Percentiles rank a stretch among this genome's conserved stretches.
Evolutionary conservation across 228 moss, liverwort and hornwort genomes (phyloP).

Genomic region (Sphagnum magellanicum): DNA sequence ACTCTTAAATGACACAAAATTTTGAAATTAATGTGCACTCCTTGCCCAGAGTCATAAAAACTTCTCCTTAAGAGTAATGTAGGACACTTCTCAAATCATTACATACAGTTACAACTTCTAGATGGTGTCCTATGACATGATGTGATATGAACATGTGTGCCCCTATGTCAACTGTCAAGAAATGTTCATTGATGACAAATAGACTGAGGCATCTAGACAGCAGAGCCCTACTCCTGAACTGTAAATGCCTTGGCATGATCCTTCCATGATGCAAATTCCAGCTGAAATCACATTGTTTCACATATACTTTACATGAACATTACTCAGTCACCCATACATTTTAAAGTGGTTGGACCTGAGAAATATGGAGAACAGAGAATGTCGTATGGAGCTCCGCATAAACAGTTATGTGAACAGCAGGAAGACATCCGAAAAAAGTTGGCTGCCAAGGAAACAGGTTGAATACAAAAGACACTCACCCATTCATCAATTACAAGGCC

Average conservation of each 20-base stretch:
- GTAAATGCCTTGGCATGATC: too few relatives aligned
- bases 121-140: too few relatives aligned
- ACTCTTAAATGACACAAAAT: not conserved
- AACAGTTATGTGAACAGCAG: not conserved
- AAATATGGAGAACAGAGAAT: not conserved
- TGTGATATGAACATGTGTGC: too few relatives aligned
- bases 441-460: not conserved
- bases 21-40: not conserved
- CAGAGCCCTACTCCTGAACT: too few relatives aligned
- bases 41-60: not conserved
- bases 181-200: too few relatives aligned
- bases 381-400: not conserved
- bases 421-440: not conserved
- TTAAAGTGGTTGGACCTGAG: too few relatives aligned
- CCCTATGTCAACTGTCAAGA: too few relatives aligned
- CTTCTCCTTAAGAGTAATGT: not conserved
- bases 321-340: too few relatives aligned
- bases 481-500: conserved; percentile 57
- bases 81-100: not conserved
- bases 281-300: not conserved
- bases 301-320: too few relatives aligned
- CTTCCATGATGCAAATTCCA: not conserved
- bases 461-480: conserved; percentile 11
- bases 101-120: not conserved
- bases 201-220: too few relatives aligned